Percentiles rank a stretch among this genome's conserved stretches.
Evolutionary conservation across 345 rosid genomes (phyloP).

Genomic region (Clausena lansium): DNA sequence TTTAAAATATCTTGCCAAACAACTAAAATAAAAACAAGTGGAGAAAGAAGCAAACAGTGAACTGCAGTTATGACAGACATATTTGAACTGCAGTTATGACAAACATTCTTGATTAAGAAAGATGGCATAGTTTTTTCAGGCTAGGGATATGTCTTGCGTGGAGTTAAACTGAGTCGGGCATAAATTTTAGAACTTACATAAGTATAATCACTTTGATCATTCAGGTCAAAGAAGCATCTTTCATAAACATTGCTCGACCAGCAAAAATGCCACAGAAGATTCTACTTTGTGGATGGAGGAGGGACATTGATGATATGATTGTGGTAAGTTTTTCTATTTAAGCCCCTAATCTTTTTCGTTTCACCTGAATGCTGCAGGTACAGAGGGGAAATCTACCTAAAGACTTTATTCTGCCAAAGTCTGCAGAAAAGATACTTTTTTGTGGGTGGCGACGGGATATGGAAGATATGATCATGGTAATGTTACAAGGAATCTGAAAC

Average conservation of each 20-base stretch:
- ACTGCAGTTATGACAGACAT: slow-evolving; percentile 4
- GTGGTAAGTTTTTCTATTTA: slow-evolving; percentile 62
- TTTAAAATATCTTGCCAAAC: background rate
- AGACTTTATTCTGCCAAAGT: slow-evolving; percentile 53
- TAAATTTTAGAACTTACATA: slow-evolving; percentile 34
- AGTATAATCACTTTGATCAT: slow-evolving; percentile 53
- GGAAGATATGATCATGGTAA: slow-evolving; percentile 85
- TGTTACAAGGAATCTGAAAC: slow-evolving; percentile 29
- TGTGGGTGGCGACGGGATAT: slow-evolving; percentile 88
- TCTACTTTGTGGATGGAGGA: slow-evolving; percentile 89
- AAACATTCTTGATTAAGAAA: slow-evolving; percentile 14
- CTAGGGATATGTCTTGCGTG: slow-evolving; percentile 29
- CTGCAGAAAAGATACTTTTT: slow-evolving; percentile 59
- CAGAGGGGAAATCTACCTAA: slow-evolving; percentile 61
- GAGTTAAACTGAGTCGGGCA: slow-evolving; percentile 30
- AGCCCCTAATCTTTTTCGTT: slow-evolving; percentile 60
- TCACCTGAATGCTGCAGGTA: slow-evolving; percentile 64
- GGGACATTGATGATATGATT: slow-evolving; percentile 87
- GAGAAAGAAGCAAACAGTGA: slow-evolving; percentile 8
- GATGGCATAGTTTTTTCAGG: slow-evolving; percentile 18
- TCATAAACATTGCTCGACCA: slow-evolving; percentile 47
- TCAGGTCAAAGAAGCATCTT: slow-evolving; percentile 69
- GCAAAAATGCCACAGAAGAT: slow-evolving; percentile 79
- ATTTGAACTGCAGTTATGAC: background rate
- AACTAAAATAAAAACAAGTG: background rate